Conservation (phyloP, 257 asterid species). For the Salvia splendens region DNA sequence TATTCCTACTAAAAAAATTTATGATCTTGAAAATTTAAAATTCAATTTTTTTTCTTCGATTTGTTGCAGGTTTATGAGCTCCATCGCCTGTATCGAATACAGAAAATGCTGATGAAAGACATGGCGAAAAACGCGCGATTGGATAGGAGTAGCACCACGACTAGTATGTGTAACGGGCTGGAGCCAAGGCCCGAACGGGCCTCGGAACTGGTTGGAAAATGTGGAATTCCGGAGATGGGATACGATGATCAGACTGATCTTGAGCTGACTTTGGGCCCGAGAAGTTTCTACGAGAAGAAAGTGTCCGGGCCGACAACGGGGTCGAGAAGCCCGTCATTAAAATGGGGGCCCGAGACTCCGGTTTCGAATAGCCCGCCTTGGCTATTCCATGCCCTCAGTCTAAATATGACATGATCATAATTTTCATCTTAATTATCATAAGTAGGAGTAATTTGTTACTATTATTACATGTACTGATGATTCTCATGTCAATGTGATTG, state of each 20-base stretch:
- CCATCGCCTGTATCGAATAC: slow-evolving; percentile 76
- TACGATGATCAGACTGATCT: slow-evolving; percentile 38
- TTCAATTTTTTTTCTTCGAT: no score
- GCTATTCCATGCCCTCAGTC: slow-evolving; percentile 73
- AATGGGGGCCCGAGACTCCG: slow-evolving; percentile 56
- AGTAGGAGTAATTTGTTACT: no score
- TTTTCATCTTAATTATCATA: no score
- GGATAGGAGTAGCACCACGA: background rate
- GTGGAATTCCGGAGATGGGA: background rate
- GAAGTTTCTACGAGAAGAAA: slow-evolving; percentile 40
- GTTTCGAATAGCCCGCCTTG: slow-evolving; percentile 47
- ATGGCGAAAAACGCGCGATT: slow-evolving; percentile 18
- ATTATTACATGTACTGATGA: no score
- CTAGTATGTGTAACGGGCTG: slow-evolving; percentile 16
- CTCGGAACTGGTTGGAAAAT: slow-evolving; percentile 15
- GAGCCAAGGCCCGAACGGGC: slow-evolving; percentile 41
- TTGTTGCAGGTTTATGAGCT: slow-evolving; percentile 69
- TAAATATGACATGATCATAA: slow-evolving; percentile 53
- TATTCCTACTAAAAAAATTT: no score
- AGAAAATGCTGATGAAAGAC: slow-evolving; percentile 71
- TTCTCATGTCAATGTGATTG: background rate
- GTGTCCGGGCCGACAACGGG: slow-evolving; percentile 24
- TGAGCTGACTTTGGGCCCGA: slow-evolving; percentile 84
- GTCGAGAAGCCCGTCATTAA: slow-evolving; percentile 37
- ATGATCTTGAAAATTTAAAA: no score